These are phyloP conservation scores for Exobasidium rhododendri DNA, from an alignment of 1,284 basidiomycete species.

Conservation along the genomic window DNA sequence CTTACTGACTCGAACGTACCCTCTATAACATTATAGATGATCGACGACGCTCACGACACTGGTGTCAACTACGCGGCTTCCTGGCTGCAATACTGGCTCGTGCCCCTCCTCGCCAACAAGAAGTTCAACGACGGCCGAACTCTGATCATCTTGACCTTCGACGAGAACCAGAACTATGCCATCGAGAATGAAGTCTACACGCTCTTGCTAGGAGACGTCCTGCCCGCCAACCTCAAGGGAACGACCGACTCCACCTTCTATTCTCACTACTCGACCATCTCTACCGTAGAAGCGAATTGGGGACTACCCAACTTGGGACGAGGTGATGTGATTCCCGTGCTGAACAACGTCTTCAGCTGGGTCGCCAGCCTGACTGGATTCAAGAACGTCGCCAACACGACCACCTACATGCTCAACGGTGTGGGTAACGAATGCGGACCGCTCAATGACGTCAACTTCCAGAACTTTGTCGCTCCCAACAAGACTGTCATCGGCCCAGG, in stretches of 20 bases:
- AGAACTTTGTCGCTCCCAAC: constrained; percentile 2
- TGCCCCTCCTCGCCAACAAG: constrained; percentile 60
- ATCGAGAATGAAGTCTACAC: constrained; percentile 47
- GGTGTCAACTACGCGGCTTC: constrained; percentile 58
- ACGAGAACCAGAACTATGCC: constrained; percentile 61
- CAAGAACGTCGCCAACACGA: constrained; percentile 9
- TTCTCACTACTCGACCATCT: constrained; percentile 67
- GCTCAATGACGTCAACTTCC: not conserved
- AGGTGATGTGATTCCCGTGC: constrained; percentile 44
- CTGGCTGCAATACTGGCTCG: constrained; percentile 63
- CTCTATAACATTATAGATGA: constrained; percentile 57
- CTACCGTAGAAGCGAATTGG: constrained; percentile 67
- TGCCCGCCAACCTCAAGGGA: constrained; percentile 26
- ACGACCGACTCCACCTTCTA: constrained; percentile 34
- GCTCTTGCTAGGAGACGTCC: constrained; percentile 31
- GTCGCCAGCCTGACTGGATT: constrained; percentile 58
- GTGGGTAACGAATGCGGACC: not conserved
- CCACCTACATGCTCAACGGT: not conserved
- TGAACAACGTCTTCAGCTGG: constrained; percentile 60
- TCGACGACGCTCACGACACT: constrained; percentile 60
- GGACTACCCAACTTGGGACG: constrained; percentile 35
- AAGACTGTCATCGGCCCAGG: constrained; percentile 5
- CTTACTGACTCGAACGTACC: too few species aligned
- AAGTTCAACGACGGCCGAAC: constrained; percentile 62
- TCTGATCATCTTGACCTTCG: constrained; percentile 63